Base-by-base conservation (phyloP, 2,329 filamentous ascomycete genomes). In the Diplodia mutila region DNA sequence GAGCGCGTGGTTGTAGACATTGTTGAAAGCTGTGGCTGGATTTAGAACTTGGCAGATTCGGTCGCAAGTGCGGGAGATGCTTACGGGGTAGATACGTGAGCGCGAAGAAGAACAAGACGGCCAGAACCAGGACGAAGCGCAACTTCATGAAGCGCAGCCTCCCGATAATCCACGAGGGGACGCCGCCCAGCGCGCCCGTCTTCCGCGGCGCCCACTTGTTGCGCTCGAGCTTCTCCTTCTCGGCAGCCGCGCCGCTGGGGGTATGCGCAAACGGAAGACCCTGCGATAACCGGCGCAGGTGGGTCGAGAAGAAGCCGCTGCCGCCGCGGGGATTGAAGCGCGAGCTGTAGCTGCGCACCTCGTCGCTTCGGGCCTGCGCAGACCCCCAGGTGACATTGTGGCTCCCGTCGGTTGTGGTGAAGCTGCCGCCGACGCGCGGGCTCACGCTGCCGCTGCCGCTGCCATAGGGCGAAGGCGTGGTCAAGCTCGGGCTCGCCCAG, bases 401-500 rank as follows among this genome's bases (percentile, higher is more conserved):
- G 54, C 84, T 80, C 65, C 83, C 84, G 69, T 85, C 85, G 27
- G 39, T 55, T 64, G 83, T 83, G 72, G 80, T 75, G 79, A 85
- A 79, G 74, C 69, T 69, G 46, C 59, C 59, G 39, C 80, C 77
- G 79, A 85, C 75, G 80, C 82, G 72, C 23, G 91, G 90, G 76
- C 89, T 93, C 46, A 88, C 87, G 72, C 87, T 86, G 69, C 90
- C 90, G 77, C 90, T 92, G 68, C 82, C 90, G 77, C 90, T 92
- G 68, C 82, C 79, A 65, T 63, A 53, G 71, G 87, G 89, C 69
- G 91, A 53, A 70, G 87, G 89, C 69, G 91, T 89, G 75, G 88
- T 90, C 76, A 92, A 85, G 71, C 90, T 92, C 67, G 91, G 93
- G 80, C 90, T 95, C 67, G 92, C 89, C 94, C 94, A 97, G 73